These are phyloP conservation scores for Fusarium temperatum DNA, from an alignment of 2,329 filamentous ascomycete species.

Conservation along the genomic window DNA sequence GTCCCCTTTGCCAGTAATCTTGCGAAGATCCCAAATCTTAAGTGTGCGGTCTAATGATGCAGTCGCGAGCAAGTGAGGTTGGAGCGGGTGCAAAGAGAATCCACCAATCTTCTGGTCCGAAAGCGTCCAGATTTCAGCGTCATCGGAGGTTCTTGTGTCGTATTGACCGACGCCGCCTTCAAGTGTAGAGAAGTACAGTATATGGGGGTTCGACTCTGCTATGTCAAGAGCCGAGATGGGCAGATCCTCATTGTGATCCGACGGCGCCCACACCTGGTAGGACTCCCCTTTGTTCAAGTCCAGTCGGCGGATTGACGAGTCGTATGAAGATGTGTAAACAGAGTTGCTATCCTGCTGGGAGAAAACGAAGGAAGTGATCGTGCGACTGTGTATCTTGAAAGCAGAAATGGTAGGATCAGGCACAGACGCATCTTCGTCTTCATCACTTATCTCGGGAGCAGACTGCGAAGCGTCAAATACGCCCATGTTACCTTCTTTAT, in stretches of 20 bases:
- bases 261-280: constrained; percentile 81
- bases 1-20: constrained; percentile 72
- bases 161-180: constrained; percentile 82
- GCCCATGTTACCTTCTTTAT: constrained; percentile 91
- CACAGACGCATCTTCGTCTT: constrained; percentile 73
- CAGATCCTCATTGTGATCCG: constrained; percentile 73
- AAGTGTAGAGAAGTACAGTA: constrained; percentile 87
- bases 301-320: constrained; percentile 87
- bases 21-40: constrained; percentile 92
- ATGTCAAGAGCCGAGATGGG: constrained; percentile 89
- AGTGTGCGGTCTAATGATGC: constrained; percentile 89
- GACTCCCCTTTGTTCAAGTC: constrained; percentile 84
- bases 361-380: constrained; percentile 86
- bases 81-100: constrained; percentile 82
- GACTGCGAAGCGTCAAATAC: constrained; percentile 89
- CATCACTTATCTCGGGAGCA: constrained; percentile 65
- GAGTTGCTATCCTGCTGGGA: constrained; percentile 76
- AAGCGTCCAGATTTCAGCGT: constrained; percentile 75
- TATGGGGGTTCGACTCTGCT: constrained; percentile 72
- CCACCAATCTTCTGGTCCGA: constrained; percentile 96
- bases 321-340: constrained; percentile 88
- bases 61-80: constrained; percentile 86
- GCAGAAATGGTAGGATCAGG: constrained; percentile 84
- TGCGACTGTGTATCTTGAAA: constrained; percentile 88
- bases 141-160: constrained; percentile 72